Percentiles rank a stretch among this genome's conserved stretches.
Conservation (phyloP, 1,139 yeast genomes). For the Scheffersomyces lignicola region DNA sequence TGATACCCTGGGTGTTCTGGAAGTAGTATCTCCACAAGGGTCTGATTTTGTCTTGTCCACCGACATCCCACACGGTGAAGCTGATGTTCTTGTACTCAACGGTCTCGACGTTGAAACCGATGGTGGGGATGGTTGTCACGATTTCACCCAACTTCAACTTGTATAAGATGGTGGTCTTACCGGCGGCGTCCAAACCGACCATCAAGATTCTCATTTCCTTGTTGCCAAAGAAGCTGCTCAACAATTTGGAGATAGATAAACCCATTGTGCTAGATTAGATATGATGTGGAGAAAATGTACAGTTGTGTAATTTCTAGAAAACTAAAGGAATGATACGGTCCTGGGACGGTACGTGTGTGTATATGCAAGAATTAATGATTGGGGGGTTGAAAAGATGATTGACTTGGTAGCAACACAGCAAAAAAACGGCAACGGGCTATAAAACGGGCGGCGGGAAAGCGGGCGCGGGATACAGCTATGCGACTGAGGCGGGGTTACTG, state of each 20-base stretch:
- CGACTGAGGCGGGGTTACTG: no score
- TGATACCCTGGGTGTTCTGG: slow-evolving; percentile 46
- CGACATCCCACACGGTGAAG: slow-evolving; percentile 46
- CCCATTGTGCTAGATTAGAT: slow-evolving; percentile 24
- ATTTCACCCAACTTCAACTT: slow-evolving; percentile 44
- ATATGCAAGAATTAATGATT: no score
- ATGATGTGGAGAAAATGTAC: no score
- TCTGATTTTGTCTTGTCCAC: slow-evolving; percentile 46
- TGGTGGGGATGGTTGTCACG: slow-evolving; percentile 44
- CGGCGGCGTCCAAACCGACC: slow-evolving; percentile 48
- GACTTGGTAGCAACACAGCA: no score
- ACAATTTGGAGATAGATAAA: slow-evolving; percentile 38
- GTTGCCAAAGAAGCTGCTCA: slow-evolving; percentile 39
- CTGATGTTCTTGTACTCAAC: slow-evolving; percentile 44
- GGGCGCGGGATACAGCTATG: no score
- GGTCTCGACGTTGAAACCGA: slow-evolving; percentile 44
- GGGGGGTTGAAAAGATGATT: no score
- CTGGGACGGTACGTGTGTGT: background rate
- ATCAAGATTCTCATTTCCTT: slow-evolving; percentile 45
- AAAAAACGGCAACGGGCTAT: no score
- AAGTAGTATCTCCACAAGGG: slow-evolving; percentile 46
- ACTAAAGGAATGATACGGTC: background rate
- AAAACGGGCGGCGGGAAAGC: no score
- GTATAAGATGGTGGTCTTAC: slow-evolving; percentile 44
- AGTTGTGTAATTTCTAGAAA: background rate